Evolutionary conservation across 176 grass and related monocot genomes (phyloP).

Genomic region (Elaeis guineensis): DNA sequence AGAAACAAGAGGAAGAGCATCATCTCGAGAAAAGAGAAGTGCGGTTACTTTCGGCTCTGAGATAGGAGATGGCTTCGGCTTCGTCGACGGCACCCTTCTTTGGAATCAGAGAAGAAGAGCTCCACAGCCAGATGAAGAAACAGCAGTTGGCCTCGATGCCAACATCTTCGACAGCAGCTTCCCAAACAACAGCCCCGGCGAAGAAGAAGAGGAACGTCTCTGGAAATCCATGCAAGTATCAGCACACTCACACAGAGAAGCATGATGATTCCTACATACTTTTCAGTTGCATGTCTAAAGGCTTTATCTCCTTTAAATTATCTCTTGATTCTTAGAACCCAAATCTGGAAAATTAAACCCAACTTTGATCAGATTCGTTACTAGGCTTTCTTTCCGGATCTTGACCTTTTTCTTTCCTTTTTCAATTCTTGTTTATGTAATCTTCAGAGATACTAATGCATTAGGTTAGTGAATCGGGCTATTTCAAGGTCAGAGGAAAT

Average conservation of each 20-base stretch:
- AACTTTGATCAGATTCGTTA: too few species aligned
- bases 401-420: too few species aligned
- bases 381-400: too few species aligned
- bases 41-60: not conserved
- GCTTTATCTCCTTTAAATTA: too few species aligned
- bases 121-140: not conserved
- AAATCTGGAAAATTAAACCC: too few species aligned
- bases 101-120: conserved; percentile 7
- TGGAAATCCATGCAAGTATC: conserved; percentile 55
- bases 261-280: too few species aligned
- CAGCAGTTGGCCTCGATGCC: conserved; percentile 25
- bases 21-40: not conserved
- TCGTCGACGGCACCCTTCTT: conserved; percentile 11
- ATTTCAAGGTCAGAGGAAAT: too few species aligned
- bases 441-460: too few species aligned
- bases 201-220: conserved; percentile 92
- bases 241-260: not conserved
- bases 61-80: not conserved
- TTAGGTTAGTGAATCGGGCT: too few species aligned
- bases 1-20: not conserved
- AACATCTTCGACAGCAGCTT: conserved; percentile 14
- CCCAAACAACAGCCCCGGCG: conserved; percentile 31
- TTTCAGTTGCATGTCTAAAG: too few species aligned
- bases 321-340: too few species aligned
- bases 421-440: too few species aligned